A percentile compares a stretch with the other conserved stretches of the same genome.
phyloP scores from a whole-genome alignment of 805 yeast genomes.

The Kockiozyma suomiensis region DNA sequence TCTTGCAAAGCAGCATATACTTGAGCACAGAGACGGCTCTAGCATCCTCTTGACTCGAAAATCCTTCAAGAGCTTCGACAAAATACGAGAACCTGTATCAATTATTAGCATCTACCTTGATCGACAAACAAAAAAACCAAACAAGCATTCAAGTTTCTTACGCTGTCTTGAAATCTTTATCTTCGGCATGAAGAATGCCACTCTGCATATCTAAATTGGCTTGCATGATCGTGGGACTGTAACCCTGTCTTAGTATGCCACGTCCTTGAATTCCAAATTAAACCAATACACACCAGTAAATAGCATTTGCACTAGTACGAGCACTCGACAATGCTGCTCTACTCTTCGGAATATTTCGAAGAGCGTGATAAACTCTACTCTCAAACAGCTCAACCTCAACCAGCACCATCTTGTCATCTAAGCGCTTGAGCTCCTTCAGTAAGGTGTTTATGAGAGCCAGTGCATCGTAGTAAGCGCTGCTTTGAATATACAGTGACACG shows the following conservation, averaged over 20 bases:
- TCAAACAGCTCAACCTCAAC: slow-evolving; percentile 95
- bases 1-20: slow-evolving; percentile 89
- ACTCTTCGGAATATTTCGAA: slow-evolving; percentile 87
- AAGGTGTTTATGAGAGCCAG: slow-evolving; percentile 70
- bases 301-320: slow-evolving; percentile 95
- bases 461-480: slow-evolving; percentile 67
- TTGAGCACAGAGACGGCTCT: slow-evolving; percentile 76
- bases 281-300: slow-evolving; percentile 60
- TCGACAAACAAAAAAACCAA: neutral
- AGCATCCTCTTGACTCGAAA: slow-evolving; percentile 60
- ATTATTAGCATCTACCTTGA: neutral
- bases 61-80: slow-evolving; percentile 92
- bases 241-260: neutral
- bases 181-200: slow-evolving; percentile 95
- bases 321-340: slow-evolving; percentile 93
- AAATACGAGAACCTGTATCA: slow-evolving; percentile 73
- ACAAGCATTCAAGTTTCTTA: slow-evolving; percentile 3
- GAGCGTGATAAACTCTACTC: slow-evolving; percentile 83
- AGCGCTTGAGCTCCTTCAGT: slow-evolving; percentile 81
- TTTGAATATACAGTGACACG: slow-evolving; percentile 71
- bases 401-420: slow-evolving; percentile 92
- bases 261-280: neutral
- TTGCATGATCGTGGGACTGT: slow-evolving; percentile 76
- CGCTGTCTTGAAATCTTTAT: slow-evolving; percentile 94
- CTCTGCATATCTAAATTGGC: slow-evolving; percentile 95